Conservation (phyloP, 140 eudicot species). For the Erigeron philadelphicus region DNA sequence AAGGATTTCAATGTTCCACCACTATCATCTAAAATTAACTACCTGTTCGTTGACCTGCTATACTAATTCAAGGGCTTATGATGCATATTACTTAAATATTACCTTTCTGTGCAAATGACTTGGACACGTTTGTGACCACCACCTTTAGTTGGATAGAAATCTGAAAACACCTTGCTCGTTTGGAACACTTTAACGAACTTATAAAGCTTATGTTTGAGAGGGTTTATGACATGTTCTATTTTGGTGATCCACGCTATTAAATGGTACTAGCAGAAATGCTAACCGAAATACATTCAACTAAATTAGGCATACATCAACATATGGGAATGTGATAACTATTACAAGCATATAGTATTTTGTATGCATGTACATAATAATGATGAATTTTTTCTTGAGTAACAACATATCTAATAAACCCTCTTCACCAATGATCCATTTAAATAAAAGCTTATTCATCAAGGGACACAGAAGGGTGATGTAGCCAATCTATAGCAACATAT, state of each 20-base stretch:
- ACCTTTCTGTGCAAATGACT: background rate
- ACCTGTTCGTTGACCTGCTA: background rate
- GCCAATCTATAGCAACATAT: too few species aligned
- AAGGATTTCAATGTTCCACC: background rate
- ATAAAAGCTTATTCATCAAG: background rate
- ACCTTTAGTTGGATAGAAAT: background rate
- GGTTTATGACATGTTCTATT: background rate
- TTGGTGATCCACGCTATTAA: too few species aligned
- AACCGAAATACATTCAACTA: too few species aligned
- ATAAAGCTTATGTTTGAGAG: background rate
- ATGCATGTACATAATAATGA: too few species aligned
- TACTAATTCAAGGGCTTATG: constrained; percentile 2
- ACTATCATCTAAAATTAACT: background rate
- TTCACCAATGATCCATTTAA: too few species aligned
- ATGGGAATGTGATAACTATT: too few species aligned
- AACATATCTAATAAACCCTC: too few species aligned
- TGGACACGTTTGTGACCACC: background rate
- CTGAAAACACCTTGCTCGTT: background rate
- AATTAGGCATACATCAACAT: too few species aligned
- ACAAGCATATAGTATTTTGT: too few species aligned
- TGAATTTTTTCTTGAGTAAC: too few species aligned
- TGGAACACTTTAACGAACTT: background rate
- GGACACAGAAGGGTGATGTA: background rate
- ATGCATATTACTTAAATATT: background rate
- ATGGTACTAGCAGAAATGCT: too few species aligned